phyloP scores from a whole-genome alignment of 129 eudicot genomes.

The Helianthus tuberosus region DNA sequence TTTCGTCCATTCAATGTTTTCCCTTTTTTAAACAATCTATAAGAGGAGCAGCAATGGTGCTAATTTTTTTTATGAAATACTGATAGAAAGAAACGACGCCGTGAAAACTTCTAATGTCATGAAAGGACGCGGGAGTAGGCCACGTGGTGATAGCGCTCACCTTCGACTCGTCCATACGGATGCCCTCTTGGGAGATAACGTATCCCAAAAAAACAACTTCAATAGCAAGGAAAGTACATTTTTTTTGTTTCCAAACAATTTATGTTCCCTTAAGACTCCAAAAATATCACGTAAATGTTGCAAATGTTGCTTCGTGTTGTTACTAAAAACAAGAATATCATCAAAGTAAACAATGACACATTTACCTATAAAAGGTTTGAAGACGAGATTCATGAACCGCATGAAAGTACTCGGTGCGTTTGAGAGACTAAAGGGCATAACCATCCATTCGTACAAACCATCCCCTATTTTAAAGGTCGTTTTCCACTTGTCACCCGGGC shows the following conservation, averaged over 20 bases:
- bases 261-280: background rate
- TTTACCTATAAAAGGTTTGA: background rate
- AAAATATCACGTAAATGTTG: background rate
- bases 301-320: background rate
- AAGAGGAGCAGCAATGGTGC: background rate
- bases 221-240: background rate
- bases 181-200: background rate
- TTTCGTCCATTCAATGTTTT: background rate
- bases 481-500: background rate
- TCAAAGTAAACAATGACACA: background rate
- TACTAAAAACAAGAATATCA: background rate
- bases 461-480: background rate
- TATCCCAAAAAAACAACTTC: background rate
- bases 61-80: background rate
- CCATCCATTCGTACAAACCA: background rate
- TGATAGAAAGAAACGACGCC: background rate
- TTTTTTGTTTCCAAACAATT: background rate
- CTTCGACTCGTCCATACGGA: background rate
- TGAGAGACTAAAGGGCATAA: background rate
- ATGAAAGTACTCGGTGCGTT: background rate
- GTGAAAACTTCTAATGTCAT: background rate
- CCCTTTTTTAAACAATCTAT: background rate
- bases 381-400: background rate
- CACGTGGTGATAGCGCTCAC: background rate
- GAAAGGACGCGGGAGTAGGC: background rate